These are phyloP conservation scores for Fusarium musae DNA, from an alignment of 2,329 filamentous ascomycete species.

Conservation along the genomic window DNA sequence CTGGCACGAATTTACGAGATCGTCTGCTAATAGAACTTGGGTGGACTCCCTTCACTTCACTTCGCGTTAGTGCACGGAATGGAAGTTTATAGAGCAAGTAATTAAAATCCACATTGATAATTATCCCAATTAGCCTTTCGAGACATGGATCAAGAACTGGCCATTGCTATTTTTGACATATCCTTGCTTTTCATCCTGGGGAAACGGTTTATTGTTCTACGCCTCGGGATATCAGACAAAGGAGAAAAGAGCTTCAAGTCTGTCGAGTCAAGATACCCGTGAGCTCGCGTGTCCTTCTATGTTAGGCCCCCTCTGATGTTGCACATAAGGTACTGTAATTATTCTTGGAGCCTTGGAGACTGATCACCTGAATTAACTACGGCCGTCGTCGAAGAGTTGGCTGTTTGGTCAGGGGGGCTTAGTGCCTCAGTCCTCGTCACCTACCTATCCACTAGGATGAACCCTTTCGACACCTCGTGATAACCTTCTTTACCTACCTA, in stretches of 20 bases:
- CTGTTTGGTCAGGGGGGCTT: conserved; percentile 3
- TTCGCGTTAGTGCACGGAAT: conserved; percentile 18
- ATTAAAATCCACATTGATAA: conserved; percentile 2
- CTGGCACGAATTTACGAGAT: conserved; percentile 27
- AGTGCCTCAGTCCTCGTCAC: conserved; percentile 3
- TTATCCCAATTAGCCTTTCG: neutral
- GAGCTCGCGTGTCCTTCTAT: neutral
- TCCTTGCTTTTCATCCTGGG: neutral
- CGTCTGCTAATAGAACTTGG: neutral
- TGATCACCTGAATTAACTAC: neutral
- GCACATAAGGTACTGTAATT: neutral
- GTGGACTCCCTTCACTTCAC: neutral
- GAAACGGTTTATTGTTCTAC: neutral
- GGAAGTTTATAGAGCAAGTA: neutral
- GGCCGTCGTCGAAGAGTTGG: neutral
- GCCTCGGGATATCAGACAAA: neutral
- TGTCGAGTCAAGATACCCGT: neutral
- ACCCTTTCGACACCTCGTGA: conserved; percentile 1
- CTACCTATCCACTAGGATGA: conserved; percentile 2
- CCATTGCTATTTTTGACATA: conserved; percentile 20
- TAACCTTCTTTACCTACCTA: neutral
- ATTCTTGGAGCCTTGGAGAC: conserved; percentile 7
- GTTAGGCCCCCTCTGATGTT: neutral
- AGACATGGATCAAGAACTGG: conserved; percentile 16
- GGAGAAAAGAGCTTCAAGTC: neutral